Evolutionary conservation across 202 grass and related monocot species (phyloP).

Genomic region (Digitaria exilis): DNA sequence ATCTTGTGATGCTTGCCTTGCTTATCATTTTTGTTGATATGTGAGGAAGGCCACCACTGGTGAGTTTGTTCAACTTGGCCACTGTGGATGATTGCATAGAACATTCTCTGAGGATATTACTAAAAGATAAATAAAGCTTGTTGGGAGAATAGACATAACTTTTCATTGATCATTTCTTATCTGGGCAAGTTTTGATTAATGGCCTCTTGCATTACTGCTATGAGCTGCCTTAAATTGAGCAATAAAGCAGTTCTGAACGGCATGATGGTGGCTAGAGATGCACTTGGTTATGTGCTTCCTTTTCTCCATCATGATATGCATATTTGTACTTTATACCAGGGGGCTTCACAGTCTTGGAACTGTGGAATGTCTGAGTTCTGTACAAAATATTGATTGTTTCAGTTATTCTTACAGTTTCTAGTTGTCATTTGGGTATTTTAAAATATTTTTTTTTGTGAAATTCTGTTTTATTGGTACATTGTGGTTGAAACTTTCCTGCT

Average conservation of each 20-base stretch:
- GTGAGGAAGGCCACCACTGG: not conserved
- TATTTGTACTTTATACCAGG: conserved; percentile 8
- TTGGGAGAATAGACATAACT: not conserved
- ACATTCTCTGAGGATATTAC: not conserved
- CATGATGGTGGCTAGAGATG: not conserved
- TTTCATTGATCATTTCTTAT: not conserved
- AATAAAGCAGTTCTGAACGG: not conserved
- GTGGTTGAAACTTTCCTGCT: conserved; percentile 8
- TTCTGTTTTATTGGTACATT: conserved; percentile 13
- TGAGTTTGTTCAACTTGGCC: not conserved
- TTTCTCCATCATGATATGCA: conserved; percentile 3
- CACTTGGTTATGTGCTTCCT: not conserved
- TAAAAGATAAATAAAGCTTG: conserved; percentile 4
- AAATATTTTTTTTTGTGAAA: not conserved
- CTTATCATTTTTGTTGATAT: not conserved
- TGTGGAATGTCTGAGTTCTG: not conserved
- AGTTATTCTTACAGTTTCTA: conserved; percentile 14
- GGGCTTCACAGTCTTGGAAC: not conserved
- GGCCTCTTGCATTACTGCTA: not conserved
- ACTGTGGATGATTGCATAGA: not conserved
- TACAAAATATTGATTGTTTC: conserved; percentile 17
- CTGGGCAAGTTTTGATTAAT: not conserved
- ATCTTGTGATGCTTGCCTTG: not conserved
- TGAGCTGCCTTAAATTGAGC: not conserved
- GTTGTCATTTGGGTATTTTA: not conserved